A percentile compares a stretch with the other conserved stretches of the same genome.
phyloP scores from a whole-genome alignment of 75 land plant genomes.

The Cryptomeria japonica region DNA sequence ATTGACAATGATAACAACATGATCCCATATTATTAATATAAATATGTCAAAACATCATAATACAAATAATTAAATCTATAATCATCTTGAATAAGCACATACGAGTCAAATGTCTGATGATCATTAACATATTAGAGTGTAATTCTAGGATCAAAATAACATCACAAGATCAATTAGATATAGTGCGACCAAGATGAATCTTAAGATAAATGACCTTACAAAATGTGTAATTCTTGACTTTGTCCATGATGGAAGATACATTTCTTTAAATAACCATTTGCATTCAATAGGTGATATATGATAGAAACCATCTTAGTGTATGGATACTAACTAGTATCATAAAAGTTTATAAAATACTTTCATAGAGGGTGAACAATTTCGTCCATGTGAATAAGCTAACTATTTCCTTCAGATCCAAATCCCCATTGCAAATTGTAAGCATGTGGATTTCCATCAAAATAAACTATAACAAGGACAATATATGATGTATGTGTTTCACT shows the following conservation, averaged over 20 bases:
- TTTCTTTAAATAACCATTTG: neutral
- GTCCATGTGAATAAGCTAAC: slow-evolving; percentile 82
- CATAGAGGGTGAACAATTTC: slow-evolving; percentile 18
- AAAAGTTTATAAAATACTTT: neutral
- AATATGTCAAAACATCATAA: no score
- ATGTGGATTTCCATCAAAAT: slow-evolving; percentile 86
- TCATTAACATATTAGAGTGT: no score
- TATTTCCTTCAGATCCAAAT: slow-evolving; percentile 60
- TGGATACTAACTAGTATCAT: neutral
- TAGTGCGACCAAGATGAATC: no score
- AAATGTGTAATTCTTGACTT: neutral
- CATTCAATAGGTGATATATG: neutral
- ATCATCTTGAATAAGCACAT: no score
- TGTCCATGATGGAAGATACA: neutral
- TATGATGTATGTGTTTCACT: neutral
- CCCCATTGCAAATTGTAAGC: slow-evolving; percentile 82
- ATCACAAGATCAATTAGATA: no score
- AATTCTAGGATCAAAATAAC: no score
- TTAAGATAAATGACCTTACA: no score
- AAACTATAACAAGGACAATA: slow-evolving; percentile 40
- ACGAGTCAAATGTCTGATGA: no score
- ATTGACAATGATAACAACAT: no score
- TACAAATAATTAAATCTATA: no score
- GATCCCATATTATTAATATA: no score
- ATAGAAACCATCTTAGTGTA: neutral